These are phyloP conservation scores for Metschnikowia reukaufii DNA, from an alignment of 805 yeast genomes.

Conservation along the genomic window DNA sequence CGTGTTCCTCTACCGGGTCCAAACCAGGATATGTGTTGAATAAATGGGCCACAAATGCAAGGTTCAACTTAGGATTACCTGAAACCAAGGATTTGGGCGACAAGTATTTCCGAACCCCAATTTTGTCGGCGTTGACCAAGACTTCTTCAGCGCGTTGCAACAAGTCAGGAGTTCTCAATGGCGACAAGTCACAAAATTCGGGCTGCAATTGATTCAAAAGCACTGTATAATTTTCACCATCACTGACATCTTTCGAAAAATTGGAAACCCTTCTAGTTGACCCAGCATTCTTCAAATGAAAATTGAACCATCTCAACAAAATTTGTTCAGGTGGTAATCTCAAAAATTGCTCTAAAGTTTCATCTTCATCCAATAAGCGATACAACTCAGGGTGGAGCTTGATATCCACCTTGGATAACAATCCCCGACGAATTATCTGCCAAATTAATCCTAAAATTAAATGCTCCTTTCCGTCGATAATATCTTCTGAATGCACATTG, in stretches of 20 bases:
- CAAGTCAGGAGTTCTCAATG: conserved; percentile 75
- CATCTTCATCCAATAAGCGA: conserved; percentile 92
- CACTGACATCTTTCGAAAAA: conserved; percentile 84
- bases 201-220: conserved; percentile 87
- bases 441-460: conserved; percentile 88
- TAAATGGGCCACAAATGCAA: conserved; percentile 96
- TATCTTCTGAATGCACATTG: conserved; percentile 94
- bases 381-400: conserved; percentile 95
- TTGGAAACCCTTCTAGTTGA: conserved; percentile 84
- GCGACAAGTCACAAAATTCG: conserved; percentile 73
- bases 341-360: conserved; percentile 93
- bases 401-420: conserved; percentile 92
- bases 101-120: conserved; percentile 90
- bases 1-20: conserved; percentile 90
- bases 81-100: conserved; percentile 91
- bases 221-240: conserved; percentile 94
- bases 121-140: conserved; percentile 80
- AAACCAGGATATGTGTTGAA: conserved; percentile 97
- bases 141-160: conserved; percentile 85
- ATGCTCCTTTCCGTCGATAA: conserved; percentile 92
- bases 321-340: conserved; percentile 98
- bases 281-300: conserved; percentile 89
- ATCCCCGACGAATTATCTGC: conserved; percentile 97
- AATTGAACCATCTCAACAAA: conserved; percentile 94
- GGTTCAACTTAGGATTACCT: conserved; percentile 94